A percentile compares a stretch with the other conserved stretches of the same genome.
These are phyloP conservation scores for Alternaria hordeiaustralica DNA, from an alignment of 2,329 filamentous ascomycete genomes.

Conservation along the genomic window DNA sequence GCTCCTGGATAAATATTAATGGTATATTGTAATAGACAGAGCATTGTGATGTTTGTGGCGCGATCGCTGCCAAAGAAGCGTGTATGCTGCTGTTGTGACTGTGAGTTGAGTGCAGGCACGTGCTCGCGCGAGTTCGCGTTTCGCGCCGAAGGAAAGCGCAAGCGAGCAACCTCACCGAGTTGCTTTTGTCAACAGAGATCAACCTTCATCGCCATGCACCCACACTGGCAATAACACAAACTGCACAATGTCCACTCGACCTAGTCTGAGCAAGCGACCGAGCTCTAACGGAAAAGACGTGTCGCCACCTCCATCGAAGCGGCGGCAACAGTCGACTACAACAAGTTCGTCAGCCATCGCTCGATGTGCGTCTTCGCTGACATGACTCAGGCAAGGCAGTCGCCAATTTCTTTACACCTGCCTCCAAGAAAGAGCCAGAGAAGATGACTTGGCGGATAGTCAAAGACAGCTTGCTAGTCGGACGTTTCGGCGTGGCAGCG, in stretches of 20 bases:
- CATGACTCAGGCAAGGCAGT: constrained; percentile 67
- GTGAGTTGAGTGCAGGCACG: constrained; percentile 25
- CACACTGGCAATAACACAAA: not conserved
- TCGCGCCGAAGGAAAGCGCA: constrained; percentile 22
- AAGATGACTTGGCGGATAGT: constrained; percentile 71
- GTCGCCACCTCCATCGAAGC: constrained; percentile 64
- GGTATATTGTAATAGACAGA: not conserved
- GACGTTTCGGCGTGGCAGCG: constrained; percentile 66
- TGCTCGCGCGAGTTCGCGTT: constrained; percentile 41
- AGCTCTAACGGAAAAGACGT: constrained; percentile 53
- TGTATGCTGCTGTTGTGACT: not conserved
- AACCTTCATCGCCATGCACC: not conserved
- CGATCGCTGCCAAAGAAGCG: not conserved
- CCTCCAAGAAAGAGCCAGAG: constrained; percentile 83
- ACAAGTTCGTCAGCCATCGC: constrained; percentile 55
- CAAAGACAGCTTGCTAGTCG: constrained; percentile 76
- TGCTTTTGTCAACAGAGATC: constrained; percentile 4
- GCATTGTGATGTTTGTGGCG: not conserved
- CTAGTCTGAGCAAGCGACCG: constrained; percentile 42
- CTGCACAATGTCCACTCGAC: constrained; percentile 27
- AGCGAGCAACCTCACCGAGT: constrained; percentile 11
- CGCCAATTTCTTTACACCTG: constrained; percentile 85
- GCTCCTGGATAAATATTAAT: not conserved
- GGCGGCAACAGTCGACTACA: constrained; percentile 61
- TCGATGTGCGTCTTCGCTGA: not conserved